Evolutionary conservation across 306 rosid species (phyloP).

Genomic region (Abrus pulchellus): DNA sequence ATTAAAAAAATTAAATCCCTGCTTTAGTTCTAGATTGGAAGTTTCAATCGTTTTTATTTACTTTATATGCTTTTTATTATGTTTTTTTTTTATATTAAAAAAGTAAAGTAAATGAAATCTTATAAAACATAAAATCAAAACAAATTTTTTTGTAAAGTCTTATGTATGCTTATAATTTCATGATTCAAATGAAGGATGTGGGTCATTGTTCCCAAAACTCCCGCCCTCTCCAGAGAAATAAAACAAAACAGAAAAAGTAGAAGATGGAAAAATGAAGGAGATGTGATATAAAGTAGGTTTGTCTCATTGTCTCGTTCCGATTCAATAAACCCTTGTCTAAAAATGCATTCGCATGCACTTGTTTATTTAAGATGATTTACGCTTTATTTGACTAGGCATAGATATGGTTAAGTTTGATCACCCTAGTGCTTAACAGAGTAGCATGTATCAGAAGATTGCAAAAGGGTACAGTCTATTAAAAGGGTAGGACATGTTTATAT

Average conservation of each 20-base stretch:
- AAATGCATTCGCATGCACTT: conserved; percentile 18
- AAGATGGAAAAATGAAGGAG: background rate
- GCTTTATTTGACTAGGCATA: background rate
- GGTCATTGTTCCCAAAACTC: background rate
- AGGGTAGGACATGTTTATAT: conserved; percentile 51
- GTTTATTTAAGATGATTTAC: conserved; percentile 15
- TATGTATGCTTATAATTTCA: background rate
- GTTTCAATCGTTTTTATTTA: too few relatives aligned
- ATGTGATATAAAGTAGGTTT: background rate
- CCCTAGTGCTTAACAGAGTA: conserved; percentile 40
- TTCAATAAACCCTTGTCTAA: background rate
- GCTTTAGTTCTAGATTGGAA: too few relatives aligned
- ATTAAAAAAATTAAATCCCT: too few relatives aligned
- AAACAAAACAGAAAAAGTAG: background rate
- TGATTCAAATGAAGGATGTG: background rate
- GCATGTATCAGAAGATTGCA: conserved; percentile 41
- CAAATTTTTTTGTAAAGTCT: background rate
- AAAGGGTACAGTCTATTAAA: conserved; percentile 50
- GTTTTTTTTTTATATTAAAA: background rate
- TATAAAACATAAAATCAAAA: background rate
- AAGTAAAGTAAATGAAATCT: background rate
- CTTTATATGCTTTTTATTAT: too few relatives aligned
- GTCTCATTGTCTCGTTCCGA: background rate
- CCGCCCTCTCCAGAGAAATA: background rate
- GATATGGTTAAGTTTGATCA: conserved; percentile 41